These are phyloP conservation scores for Croton laevigatus DNA, from an alignment of 441 rosid species.

Conservation along the genomic window DNA sequence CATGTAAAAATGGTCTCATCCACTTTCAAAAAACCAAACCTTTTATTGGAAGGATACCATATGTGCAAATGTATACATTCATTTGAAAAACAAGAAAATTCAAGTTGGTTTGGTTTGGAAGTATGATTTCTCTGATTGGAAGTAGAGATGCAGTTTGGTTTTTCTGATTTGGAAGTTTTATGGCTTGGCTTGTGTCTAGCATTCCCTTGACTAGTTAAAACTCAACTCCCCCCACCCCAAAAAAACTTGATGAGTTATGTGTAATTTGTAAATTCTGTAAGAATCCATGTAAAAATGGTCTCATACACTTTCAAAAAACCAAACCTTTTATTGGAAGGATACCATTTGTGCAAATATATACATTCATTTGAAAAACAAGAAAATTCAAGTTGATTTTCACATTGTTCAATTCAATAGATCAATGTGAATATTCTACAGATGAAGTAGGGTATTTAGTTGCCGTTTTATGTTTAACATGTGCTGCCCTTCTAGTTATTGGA, in stretches of 20 bases:
- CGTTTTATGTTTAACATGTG: conserved; percentile 2
- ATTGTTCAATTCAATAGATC: background rate
- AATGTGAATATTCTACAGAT: background rate
- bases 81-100: too few species aligned
- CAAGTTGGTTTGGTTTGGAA: too few species aligned
- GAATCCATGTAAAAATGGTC: background rate
- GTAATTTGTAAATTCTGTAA: background rate
- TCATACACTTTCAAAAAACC: background rate
- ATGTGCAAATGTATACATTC: too few species aligned
- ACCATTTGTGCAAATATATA: too few species aligned
- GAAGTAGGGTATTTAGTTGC: background rate
- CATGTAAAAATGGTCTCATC: background rate
- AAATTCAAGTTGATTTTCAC: too few species aligned
- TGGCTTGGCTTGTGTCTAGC: background rate
- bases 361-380: too few species aligned
- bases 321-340: background rate
- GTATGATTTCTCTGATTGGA: too few species aligned
- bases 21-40: background rate
- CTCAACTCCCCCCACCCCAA: background rate
- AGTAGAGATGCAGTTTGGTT: background rate
- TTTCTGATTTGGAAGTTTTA: background rate
- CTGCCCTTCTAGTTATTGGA: background rate
- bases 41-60: too few species aligned
- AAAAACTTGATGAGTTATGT: background rate
- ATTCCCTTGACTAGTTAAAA: background rate